These are phyloP conservation scores for Penicillium egyptiacum DNA, from an alignment of 495 filamentous ascomycete species.

Conservation along the genomic window DNA sequence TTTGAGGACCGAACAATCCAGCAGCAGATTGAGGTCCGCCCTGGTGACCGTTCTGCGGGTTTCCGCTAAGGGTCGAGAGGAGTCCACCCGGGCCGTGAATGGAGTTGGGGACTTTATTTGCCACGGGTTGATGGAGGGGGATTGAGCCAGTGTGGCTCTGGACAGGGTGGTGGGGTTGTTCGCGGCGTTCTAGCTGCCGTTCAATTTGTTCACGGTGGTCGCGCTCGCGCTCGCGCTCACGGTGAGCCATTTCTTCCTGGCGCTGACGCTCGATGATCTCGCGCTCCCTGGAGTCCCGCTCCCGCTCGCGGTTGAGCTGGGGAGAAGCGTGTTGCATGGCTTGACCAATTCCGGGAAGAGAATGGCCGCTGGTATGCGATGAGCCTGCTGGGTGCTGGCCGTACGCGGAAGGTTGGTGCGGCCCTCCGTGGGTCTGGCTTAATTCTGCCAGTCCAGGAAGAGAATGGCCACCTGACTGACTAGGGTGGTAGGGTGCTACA, in stretches of 20 bases:
- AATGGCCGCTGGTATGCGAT: slow-evolving; percentile 47
- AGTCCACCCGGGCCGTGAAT: slow-evolving; percentile 88
- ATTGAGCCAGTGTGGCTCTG: slow-evolving; percentile 83
- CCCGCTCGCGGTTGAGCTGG: slow-evolving; percentile 53
- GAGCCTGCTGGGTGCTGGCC: slow-evolving; percentile 45
- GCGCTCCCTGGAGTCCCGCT: slow-evolving; percentile 52
- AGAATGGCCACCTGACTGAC: slow-evolving; percentile 50
- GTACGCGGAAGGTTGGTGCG: slow-evolving; percentile 51
- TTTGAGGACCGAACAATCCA: slow-evolving; percentile 67
- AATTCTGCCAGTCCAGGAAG: slow-evolving; percentile 53
- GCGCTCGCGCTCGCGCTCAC: slow-evolving; percentile 63
- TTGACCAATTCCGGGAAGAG: slow-evolving; percentile 53
- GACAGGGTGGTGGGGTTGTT: slow-evolving; percentile 63
- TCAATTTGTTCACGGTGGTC: slow-evolving; percentile 46
- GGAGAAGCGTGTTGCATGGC: slow-evolving; percentile 54
- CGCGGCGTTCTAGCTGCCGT: slow-evolving; percentile 52
- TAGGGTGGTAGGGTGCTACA: slow-evolving; percentile 45
- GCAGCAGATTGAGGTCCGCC: slow-evolving; percentile 65
- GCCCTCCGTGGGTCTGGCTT: slow-evolving; percentile 49
- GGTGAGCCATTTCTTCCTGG: slow-evolving; percentile 59
- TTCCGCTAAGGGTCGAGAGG: slow-evolving; percentile 68
- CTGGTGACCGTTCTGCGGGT: slow-evolving; percentile 49
- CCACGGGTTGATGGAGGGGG: slow-evolving; percentile 87
- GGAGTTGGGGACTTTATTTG: slow-evolving; percentile 71
- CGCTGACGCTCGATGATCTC: slow-evolving; percentile 51